Evolutionary conservation across 1,139 yeast genomes (phyloP), one percentile per base, ranked within the genome.

Genomic region (Kodamaea arcana): DNA sequence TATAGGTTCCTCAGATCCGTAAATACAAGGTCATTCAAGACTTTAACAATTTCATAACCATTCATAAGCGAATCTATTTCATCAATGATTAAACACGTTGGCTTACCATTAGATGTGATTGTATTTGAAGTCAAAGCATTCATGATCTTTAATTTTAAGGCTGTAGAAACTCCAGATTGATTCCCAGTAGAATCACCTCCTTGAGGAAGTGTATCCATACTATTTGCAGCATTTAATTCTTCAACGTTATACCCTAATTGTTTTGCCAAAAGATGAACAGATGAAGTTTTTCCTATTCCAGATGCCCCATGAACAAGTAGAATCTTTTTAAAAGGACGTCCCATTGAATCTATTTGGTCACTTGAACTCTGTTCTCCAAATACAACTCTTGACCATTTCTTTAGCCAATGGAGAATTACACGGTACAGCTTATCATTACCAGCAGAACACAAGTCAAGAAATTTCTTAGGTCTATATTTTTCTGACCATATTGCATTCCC

Each of bases 231-330:
- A 58, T 92, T 92, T 44, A 90, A 72, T 52, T 92, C 98, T 48
- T 84, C 73, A 0, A 85, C 75, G 32, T 79, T 77, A 54, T 83
- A 92, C 0, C 95, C 95, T 31, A 85, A 75, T 45, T 86, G 95
- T 33, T 71, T 72, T 4, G 95, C 95, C 25, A 88, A 72, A 2
- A 87, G 74, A 54, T 90, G 96, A 0, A 94, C 88, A 3, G 88
- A 81, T 0, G 94, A 78, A 0, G 98, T 92, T 55, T 92, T 92
- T 5, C 98, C 98, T n/a, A 85, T 72, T 1, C 98, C 98, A 1
- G 96, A 90, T 0, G 97, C 94, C 0, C 98, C 98, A 53, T 83
- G 87, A 3, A 92, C 72, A 32, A 92, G 62, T 26, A 92, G 54
- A 1, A 92, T 69, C 45, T 78, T 83, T 36, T 70, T 71, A n/a